Conservation (phyloP, 768 basidiomycete genomes). For the Lactarius quietus region DNA sequence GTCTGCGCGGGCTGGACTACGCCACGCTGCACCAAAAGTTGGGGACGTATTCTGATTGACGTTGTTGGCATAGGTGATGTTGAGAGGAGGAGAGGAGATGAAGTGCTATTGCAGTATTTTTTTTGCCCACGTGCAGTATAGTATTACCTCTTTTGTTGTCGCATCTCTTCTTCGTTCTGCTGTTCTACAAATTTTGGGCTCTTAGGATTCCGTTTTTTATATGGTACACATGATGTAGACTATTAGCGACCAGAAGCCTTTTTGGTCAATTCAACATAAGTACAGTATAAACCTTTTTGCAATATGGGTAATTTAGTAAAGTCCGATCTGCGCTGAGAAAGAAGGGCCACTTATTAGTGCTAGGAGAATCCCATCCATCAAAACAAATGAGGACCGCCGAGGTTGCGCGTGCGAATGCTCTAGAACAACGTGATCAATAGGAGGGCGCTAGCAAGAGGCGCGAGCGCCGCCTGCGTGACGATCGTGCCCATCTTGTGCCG, state of each 20-base stretch:
- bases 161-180: constrained; percentile 5
- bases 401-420: not conserved
- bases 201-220: constrained; percentile 1
- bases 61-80: not conserved
- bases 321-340: not conserved
- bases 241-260: not conserved
- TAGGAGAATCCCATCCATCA: no score
- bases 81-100: not conserved
- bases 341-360: no score
- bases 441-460: not conserved
- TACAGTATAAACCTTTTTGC: not conserved
- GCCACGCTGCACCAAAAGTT: constrained; percentile 50
- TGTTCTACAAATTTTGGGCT: constrained; percentile 12
- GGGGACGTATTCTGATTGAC: constrained; percentile 33
- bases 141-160: not conserved
- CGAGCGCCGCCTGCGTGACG: constrained; percentile 6
- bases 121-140: not conserved
- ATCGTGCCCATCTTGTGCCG: constrained; percentile 14
- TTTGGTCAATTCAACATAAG: not conserved
- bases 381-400: not conserved
- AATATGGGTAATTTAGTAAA: not conserved
- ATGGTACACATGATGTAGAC: constrained; percentile 14
- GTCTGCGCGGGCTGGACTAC: constrained; percentile 60
- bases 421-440: not conserved
- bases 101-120: constrained; percentile 1